These are phyloP conservation scores for Neofusicoccum laricinum DNA, from an alignment of 2,329 filamentous ascomycete genomes.

Conservation along the genomic window DNA sequence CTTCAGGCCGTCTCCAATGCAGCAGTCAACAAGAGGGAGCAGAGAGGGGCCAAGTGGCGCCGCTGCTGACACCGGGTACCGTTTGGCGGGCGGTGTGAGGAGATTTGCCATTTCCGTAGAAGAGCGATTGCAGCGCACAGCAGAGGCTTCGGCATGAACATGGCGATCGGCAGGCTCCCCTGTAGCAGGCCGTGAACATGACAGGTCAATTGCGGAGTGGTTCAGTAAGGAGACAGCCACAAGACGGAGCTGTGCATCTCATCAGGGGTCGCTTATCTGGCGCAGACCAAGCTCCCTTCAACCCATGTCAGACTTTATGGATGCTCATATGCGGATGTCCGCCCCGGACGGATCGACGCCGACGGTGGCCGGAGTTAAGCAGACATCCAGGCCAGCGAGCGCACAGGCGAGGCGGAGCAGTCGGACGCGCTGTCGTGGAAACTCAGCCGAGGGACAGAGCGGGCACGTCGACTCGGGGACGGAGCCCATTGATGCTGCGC, in stretches of 20 bases:
- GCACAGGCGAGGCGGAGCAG: not conserved
- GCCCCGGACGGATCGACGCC: not conserved
- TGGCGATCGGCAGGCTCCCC: not conserved
- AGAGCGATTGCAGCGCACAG: not conserved
- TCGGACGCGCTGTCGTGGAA: not conserved
- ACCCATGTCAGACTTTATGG: constrained; percentile 5
- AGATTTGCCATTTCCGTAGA: not conserved
- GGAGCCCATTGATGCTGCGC: not conserved
- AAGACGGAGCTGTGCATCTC: not conserved
- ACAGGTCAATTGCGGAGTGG: not conserved
- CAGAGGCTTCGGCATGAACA: not conserved
- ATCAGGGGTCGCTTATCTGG: constrained; percentile 8
- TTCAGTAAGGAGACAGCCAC: not conserved
- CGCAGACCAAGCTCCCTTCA: not conserved
- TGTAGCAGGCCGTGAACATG: not conserved
- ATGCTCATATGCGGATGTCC: not conserved
- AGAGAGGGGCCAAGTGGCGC: not conserved
- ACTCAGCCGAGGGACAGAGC: not conserved
- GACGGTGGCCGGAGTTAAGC: not conserved
- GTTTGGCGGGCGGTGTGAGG: not conserved
- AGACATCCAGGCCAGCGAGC: not conserved
- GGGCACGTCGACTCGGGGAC: no score
- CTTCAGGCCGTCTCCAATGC: constrained; percentile 8
- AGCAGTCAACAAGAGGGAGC: not conserved
- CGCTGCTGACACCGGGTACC: not conserved